phyloP scores from a whole-genome alignment of 2,329 filamentous ascomycete genomes.

The Colletotrichum caudatum region DNA sequence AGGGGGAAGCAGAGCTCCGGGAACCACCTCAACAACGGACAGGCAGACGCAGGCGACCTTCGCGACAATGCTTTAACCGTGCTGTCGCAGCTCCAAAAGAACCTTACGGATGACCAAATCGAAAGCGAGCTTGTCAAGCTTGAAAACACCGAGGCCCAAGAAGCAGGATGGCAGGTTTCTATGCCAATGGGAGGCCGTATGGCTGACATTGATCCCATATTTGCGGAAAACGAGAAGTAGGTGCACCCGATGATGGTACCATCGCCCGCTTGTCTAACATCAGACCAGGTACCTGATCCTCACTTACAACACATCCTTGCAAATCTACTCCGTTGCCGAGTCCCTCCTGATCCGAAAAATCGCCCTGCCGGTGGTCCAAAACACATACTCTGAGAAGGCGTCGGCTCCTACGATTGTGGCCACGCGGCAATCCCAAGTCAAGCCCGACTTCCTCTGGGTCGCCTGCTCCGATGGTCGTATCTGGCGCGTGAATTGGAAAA shows the following conservation, averaged over 20 bases:
- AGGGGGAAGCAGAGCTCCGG: slow-evolving; percentile 46
- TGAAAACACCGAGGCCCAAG: slow-evolving; percentile 34
- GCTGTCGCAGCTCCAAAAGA: slow-evolving; percentile 36
- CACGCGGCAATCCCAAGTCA: slow-evolving; percentile 54
- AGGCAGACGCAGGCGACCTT: slow-evolving; percentile 33
- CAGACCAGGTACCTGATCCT: slow-evolving; percentile 77
- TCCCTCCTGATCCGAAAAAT: slow-evolving; percentile 85
- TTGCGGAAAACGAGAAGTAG: slow-evolving; percentile 72
- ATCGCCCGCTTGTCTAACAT: slow-evolving; percentile 45
- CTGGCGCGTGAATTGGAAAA: slow-evolving; percentile 70
- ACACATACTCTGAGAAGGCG: slow-evolving; percentile 45
- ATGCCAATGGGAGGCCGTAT: slow-evolving; percentile 75
- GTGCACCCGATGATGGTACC: slow-evolving; percentile 43
- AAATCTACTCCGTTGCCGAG: slow-evolving; percentile 83
- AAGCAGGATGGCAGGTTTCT: slow-evolving; percentile 68
- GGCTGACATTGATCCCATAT: slow-evolving; percentile 72
- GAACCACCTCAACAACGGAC: slow-evolving; percentile 28
- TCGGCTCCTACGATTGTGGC: slow-evolving; percentile 54
- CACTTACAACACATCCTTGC: slow-evolving; percentile 78
- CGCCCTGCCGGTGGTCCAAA: slow-evolving; percentile 56
- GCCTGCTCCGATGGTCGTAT: slow-evolving; percentile 69
- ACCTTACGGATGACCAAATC: slow-evolving; percentile 35
- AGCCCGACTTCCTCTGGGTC: slow-evolving; percentile 68
- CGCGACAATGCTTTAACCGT: slow-evolving; percentile 41
- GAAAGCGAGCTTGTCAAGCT: slow-evolving; percentile 33